Base-by-base conservation (phyloP, 1,284 basidiomycete species). In the Ustilago esculenta region DNA sequence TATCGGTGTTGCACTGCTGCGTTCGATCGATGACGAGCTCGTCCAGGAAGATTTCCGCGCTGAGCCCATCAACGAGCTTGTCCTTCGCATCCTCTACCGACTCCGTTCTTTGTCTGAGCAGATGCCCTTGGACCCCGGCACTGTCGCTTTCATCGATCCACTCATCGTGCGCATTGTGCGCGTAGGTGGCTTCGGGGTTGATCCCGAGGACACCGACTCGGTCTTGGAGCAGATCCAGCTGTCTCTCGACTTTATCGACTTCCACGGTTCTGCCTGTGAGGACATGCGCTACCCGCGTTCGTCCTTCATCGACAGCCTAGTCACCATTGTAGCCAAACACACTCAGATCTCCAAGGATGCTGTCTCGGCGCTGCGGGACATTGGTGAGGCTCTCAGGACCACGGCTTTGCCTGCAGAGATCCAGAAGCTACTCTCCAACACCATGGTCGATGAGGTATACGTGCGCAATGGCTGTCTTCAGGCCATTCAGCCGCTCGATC, bases 391-490 rank as follows among this genome's bases (percentile, higher is more conserved):
- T 0, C 90, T 96, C 53, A 88, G 59, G 76, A 83, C 4, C 20
- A 54, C 53, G 5, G 61, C 53, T 11, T 36, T 53, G 44, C 67
- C 65, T 86, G 88, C 14, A 14, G 61, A 56, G 33, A 52, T 71
- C 32, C 53, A 73, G 34, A 72, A 70, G 53, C 84, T 98, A 40
- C 84, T 98, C 21, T 83, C 82, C 11, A 92, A 92, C 11, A 90
- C 89, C 0, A 85, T 98, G 11, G 85, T 87, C n/a, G 90, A 94
- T 72, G 96, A 98, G 76, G 89, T 90, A 0, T 91, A 93, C 78
- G 92, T 92, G 5, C 87, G 95, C 33, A 91, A 90, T 72, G 90
- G 94, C 5, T 92, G 91, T 76, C 84, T 98, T n/a, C 94, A 97
- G 78, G 87, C 94, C 0, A 85, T 98, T 6, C 92, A 93, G 85